Base-by-base conservation (phyloP, 306 rosid genomes). In the Fragaria vesca region DNA sequence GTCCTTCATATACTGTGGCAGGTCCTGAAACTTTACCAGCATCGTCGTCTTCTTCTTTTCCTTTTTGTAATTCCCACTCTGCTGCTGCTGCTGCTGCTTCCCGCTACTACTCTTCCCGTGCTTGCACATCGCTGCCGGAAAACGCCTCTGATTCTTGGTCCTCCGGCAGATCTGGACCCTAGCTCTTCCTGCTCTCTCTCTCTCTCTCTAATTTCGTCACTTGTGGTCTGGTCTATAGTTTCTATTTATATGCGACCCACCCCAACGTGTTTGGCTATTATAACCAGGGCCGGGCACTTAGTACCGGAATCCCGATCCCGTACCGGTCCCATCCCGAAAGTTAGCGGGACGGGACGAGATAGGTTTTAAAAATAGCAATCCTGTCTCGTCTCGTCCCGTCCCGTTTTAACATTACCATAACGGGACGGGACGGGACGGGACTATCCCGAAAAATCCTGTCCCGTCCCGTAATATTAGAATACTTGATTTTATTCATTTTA, bases 1-100 rank as follows among this genome's bases (percentile, higher is more conserved):
- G 84, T 95, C 97, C 83, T 85, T 82, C 80, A 95, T 71, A 84
- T 83, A 95, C 70, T 87, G 89, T 71, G 97, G 97, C 81, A 95
- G 83, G 71, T 92, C 98, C 47, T 85, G 61, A 76, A 42, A 95
- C 93, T 79, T 89, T 60, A 91, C 69, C 88, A 94, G 83, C 70
- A 13, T 42, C 78, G 42, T 70, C 76, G 10, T 80, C 76, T 38
- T 70, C 32, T 32, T 81, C 81, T 73, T 40, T 72, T n/a, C 6
- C 40, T 6, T 13, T 32, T 74, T 1, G 20, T 6, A 3, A 47
- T 3, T 12, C 43, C 57, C 57, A 16, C 57, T 28, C 38, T 4
- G 8, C 34, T 26, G 11, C 77, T 11, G 5, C 75, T 20, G 17
- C 66, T 58, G 1, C 30, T 30, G n/a, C n/a, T n/a, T 51, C 12